These are phyloP conservation scores for Aspergillus sp. DNA, from an alignment of 2,329 filamentous ascomycete genomes.

Conservation along the genomic window DNA sequence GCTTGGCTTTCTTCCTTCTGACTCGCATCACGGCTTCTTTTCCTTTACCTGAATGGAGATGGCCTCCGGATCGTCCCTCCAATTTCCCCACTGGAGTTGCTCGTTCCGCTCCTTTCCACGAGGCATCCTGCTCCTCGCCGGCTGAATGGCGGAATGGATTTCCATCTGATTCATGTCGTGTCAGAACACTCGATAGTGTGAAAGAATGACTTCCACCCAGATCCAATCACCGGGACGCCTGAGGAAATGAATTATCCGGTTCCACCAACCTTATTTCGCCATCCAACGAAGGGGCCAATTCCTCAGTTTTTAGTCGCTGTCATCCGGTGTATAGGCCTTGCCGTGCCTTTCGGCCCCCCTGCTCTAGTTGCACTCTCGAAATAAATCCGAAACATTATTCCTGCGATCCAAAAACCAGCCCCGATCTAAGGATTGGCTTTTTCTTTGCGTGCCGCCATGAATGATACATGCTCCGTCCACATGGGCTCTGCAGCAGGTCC, in stretches of 20 bases:
- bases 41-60: neutral
- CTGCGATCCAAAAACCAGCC: neutral
- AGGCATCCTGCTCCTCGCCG: neutral
- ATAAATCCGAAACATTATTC: neutral
- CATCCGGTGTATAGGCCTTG: neutral
- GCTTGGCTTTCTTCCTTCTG: neutral
- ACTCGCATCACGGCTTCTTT: neutral
- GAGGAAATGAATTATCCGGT: neutral
- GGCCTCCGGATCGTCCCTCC: neutral
- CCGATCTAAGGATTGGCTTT: neutral
- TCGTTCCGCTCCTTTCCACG: neutral
- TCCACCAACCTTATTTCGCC: neutral
- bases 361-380: neutral
- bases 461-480: neutral
- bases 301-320: neutral
- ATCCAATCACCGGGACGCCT: neutral
- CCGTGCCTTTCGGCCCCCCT: neutral
- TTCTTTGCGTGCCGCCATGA: neutral
- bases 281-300: neutral
- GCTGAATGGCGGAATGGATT: neutral
- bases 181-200: neutral
- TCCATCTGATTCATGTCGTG: neutral
- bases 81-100: neutral
- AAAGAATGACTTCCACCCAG: neutral
- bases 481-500: slow-evolving; percentile 11